Base-by-base conservation (phyloP, 768 basidiomycete genomes). In the Collybia sordida region DNA sequence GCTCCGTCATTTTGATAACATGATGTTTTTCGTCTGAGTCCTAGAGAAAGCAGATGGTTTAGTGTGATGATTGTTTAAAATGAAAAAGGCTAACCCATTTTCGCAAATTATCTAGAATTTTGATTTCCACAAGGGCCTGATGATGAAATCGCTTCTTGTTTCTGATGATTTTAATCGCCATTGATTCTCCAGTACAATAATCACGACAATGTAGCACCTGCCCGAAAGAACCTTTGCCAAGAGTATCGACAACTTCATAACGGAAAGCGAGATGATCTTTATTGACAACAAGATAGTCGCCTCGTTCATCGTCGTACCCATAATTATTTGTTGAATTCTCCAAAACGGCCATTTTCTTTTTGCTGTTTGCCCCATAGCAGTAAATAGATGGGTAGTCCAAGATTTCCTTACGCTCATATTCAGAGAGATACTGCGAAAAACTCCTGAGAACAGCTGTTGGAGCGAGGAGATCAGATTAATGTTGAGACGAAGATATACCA, bases 91-190 rank as follows among this genome's bases (percentile, higher is more conserved):
- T 50, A 60, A 93, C 95, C 97, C 97, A 98, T 90, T 95, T 93
- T 24, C 90, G 84, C 58, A 98, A 76, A 65, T 91, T 98, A 59
- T 98, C 93, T 54, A 99, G 73, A 50, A 99, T 98, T 72, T 98
- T 98, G 71, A 98, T 96, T 72, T 98, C 97, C n/a, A 98, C 95
- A 38, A 98, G 68, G 0, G 96, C 97, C 67, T 98, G 97, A 60
- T 96, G 92, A 66, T 98, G 95, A 75, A 98, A 98, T 42, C 97
- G 81, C 70, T 98, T 98, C 78, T 98, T 98, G 75, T 98, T 98
- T 35, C 97, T 85, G 59, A 99, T 98, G 54, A 99, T 98, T 78
- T 99, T 99, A 73, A 99, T 86, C 15, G 97, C 97, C 8, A 98
- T 92, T n/a, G 93, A 94, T 60, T 90, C 82, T 8, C 97, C 97